Conservation (phyloP, 306 rosid species). For the Trifolium dubium region DNA sequence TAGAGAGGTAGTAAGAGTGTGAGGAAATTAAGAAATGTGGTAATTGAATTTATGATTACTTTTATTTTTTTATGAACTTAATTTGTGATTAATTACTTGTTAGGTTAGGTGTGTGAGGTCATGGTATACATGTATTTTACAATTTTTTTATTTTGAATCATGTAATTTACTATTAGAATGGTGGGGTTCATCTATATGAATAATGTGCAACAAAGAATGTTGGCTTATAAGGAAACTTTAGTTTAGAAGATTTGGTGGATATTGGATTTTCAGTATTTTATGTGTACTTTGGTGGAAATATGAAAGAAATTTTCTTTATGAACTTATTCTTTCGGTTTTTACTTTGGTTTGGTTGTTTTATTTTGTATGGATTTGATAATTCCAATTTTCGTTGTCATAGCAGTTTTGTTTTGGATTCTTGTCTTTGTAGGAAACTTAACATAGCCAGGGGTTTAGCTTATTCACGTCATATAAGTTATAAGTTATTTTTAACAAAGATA, state of each 20-base stretch:
- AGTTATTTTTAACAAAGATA: too few relatives aligned
- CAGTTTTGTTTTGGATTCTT: background rate
- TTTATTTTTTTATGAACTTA: background rate
- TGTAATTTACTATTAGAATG: constrained; percentile 9
- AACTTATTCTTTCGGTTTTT: background rate
- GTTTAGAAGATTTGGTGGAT: background rate
- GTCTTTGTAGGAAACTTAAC: too few relatives aligned
- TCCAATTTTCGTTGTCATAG: too few relatives aligned
- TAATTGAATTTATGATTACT: background rate
- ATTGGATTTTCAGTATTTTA: background rate
- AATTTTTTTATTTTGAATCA: background rate
- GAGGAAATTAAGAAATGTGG: too few relatives aligned
- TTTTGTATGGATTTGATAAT: too few relatives aligned
- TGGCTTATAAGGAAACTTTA: constrained; percentile 29
- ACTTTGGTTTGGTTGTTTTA: background rate
- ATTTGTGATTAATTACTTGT: constrained; percentile 20
- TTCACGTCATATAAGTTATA: too few relatives aligned
- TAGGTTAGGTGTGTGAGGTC: constrained; percentile 8
- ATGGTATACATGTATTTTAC: constrained; percentile 7
- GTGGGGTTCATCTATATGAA: constrained; percentile 37
- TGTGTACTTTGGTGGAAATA: background rate
- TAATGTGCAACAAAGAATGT: constrained; percentile 27
- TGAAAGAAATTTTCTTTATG: constrained; percentile 20
- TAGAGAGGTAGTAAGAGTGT: constrained; percentile 60
- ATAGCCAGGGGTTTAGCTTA: background rate